Evolutionary conservation across 1,139 yeast genomes (phyloP), one percentile per base, ranked within the genome.

Genomic region (Hemisphaericaspora lyxosophila): DNA sequence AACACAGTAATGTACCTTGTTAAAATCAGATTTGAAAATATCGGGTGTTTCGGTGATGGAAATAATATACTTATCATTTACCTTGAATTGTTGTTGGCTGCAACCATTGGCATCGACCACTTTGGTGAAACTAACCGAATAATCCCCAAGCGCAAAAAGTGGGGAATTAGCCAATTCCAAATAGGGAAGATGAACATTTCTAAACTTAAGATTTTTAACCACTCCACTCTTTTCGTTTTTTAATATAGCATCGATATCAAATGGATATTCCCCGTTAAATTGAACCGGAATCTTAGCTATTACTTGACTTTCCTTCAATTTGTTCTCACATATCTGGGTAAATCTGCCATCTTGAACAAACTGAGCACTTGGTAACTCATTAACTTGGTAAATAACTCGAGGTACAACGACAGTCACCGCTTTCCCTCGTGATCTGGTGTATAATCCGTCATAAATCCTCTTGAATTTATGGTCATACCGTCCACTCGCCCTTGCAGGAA

Each of bases 21-120:
- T 55, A 4, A 44, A 36, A 1, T 73, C 59, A 8, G 64, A 65
- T 39, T 60, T 67, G 26, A 58, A 61, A 7, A 89, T 79, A 44
- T 78, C 75, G 7, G 97, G 97, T 4, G 82, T 82, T 46, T 86
- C 90, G 1, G 92, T 81, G 5, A 90, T 76, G 1, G 79, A 71
- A 28, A 87, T 68, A 14, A 68, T 64, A 27, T 47, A 67, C 33
- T 50, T 60, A 51, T 64, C 68, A 29, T 62, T 55, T 4, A 61
- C 59, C 5, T 62, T 48, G 34, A 75, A 62, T n/a, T 64, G 61
- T 5, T 59, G 70, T 33, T 72, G 68, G 2, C 57, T 45, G 58
- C 98, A 92, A 0, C 92, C 95, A 51, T 81, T 81, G 1, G 73
- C 73, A 60, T 90, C 97, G 3, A 60, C 54, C 6, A 90, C 68